Percentiles rank a stretch among this genome's conserved stretches.
Conservation (phyloP, 305 asterid species). For the Solanum hybrid region DNA sequence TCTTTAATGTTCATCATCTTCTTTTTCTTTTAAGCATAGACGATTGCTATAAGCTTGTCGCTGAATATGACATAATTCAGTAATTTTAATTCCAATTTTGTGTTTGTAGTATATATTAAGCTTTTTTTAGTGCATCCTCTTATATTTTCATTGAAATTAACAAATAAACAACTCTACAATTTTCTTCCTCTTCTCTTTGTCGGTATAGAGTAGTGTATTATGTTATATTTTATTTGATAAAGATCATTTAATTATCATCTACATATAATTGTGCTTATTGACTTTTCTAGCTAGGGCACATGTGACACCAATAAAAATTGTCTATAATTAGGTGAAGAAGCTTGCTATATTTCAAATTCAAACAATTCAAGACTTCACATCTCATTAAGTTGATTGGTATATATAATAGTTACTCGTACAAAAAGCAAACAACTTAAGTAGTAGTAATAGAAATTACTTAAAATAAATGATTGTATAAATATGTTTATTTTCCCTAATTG, state of each 20-base stretch:
- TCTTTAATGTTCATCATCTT: not conserved
- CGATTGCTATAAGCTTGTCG: no score
- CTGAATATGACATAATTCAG: accelerated
- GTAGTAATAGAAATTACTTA: not conserved
- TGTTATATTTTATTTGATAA: no score
- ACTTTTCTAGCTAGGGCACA: not conserved
- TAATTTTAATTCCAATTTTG: no score
- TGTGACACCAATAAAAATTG: not conserved
- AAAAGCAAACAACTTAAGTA: not conserved
- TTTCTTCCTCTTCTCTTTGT: no score
- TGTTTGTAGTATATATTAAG: no score
- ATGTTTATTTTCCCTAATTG: not conserved
- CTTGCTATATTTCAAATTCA: not conserved
- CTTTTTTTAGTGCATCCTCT: not conserved
- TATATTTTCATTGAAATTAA: not conserved
- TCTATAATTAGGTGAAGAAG: not conserved
- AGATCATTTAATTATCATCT: not conserved
- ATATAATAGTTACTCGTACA: not conserved
- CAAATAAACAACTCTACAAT: not conserved
- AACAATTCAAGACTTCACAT: not conserved
- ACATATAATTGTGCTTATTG: not conserved
- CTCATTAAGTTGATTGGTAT: not conserved
- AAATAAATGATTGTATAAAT: not conserved
- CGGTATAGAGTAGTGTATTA: no score
- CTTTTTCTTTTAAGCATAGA: not conserved